Evolutionary conservation across 768 basidiomycete species (phyloP), one percentile per base, ranked within the genome.

Genomic region (Lepiota subincarnata): DNA sequence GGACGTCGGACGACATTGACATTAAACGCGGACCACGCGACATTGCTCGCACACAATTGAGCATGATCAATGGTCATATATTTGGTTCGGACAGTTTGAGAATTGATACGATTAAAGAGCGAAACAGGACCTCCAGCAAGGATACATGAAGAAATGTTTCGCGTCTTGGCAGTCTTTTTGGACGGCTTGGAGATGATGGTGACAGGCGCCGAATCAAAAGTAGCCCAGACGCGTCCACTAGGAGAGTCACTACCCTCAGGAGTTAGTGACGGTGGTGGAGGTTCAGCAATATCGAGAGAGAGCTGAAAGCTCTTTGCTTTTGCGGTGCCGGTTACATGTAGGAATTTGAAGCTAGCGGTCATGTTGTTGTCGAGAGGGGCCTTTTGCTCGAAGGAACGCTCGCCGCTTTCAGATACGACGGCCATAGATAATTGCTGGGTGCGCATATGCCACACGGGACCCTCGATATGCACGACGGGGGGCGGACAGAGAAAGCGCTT

Each of bases 181-280:
- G 92, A 94, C 31, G 94, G 94, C 69, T 97, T 97, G 63, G 94
- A 95, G 64, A 98, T 94, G 71, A 97, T 93, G 42, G 89, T 87
- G 62, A 98, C 87, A 43, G 92, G 90, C 31, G 89, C 86, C 26
- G 93, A 96, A 68, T 92, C 86, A 73, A 97, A 93, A 28, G 89
- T 84, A 7, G 91, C 92, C 93, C 92, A 96, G 55, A 87, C 68
- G 55, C 89, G 87, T 58, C 87, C 88, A 57, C 70, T 68, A 38
- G 73, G 68, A 34, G 73, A 66, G 36, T 82, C 79, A 31, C 62
- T 62, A 50, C 72, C 72, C 54, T 80, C 77, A 18, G 77, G 67
- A 36, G 72, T 69, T 28, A 79, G 60, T 14, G 81, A 67, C 1
- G 77, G 74, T 8, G 78, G 73, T 14, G 84, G 76, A 7, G 89